Base-by-base conservation (phyloP, 768 basidiomycete species). In the Mycena latifolia region DNA sequence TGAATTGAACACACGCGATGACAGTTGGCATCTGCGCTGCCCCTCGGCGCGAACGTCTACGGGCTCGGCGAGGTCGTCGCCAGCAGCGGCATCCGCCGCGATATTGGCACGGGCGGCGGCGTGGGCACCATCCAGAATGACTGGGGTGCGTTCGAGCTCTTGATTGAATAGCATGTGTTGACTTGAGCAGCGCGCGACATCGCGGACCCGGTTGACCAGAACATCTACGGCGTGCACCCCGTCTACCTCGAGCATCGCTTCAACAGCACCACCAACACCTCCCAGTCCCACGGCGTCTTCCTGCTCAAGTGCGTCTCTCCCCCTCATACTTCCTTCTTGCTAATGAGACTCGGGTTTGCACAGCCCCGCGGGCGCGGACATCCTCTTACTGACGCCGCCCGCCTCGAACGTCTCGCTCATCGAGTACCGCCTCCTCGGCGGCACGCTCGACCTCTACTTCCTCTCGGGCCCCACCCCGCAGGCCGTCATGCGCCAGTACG, bases 361-460 rank as follows among this genome's bases (percentile, higher is more conserved):
- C 33, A 35, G 33, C 33, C 33, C 33, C 33, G 33, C 33, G 8
- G 33, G 33, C 10, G 37, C 33, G 14, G 33, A 35, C 33, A 35
- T 91, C 66, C 77, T 93, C 43, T 83, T 93, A 52, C 79, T 85
- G 63, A 90, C 86, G 8, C 92, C 88, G 31, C 81, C 81, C 8
- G 76, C 70, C 27, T 5, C 50, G 1, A 77, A 79, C n/a, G 80
- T 81, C 10, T 91, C 90, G 0, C 77, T 92, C 5, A 81, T 94
- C 25, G 83, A 94, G 70, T 95, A 94, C 73, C 82, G 92, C 48
- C 79, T 88, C 74, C 79, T 94, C 50, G 92, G 93, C 6, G 92
- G 93, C 18, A 88, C 88, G 0, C 77, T 94, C 29, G 90, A 94
- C 76, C 88, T 94, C 67, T 93, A 93, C 80, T 93, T 92, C 78